A percentile compares a stretch with the other conserved stretches of the same genome.
These are phyloP conservation scores for Scheffersomyces insectosa DNA, from an alignment of 1,139 yeast species.

Conservation along the genomic window DNA sequence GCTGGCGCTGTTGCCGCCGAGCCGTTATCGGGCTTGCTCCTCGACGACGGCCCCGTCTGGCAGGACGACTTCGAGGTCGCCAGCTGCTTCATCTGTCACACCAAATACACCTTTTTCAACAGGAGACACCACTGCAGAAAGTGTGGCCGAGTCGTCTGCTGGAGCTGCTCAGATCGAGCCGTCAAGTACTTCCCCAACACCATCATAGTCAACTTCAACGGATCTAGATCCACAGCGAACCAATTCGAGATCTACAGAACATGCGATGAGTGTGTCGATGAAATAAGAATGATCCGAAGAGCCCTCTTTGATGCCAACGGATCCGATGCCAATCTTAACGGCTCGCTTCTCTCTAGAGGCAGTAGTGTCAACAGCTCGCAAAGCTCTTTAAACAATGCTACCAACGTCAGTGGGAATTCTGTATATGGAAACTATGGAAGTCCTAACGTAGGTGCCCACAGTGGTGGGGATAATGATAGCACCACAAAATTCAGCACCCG, in stretches of 20 bases:
- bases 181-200: conserved; percentile 46
- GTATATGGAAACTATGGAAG: too few relatives aligned
- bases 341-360: too few relatives aligned
- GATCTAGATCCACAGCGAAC: conserved; percentile 24
- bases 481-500: conserved; percentile 27
- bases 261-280: conserved; percentile 70
- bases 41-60: conserved; percentile 47
- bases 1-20: too few relatives aligned
- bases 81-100: conserved; percentile 64
- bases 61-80: conserved; percentile 67
- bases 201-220: conserved; percentile 30
- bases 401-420: too few relatives aligned
- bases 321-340: background rate
- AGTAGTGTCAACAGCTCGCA: background rate
- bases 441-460: too few relatives aligned
- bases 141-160: conserved; percentile 80
- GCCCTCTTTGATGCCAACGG: conserved; percentile 34
- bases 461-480: conserved; percentile 10
- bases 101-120: conserved; percentile 60
- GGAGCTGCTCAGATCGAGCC: conserved; percentile 55
- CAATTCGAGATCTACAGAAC: conserved; percentile 52
- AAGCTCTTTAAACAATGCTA: background rate
- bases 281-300: conserved; percentile 54
- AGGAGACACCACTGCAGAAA: conserved; percentile 91
- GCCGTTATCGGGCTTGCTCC: too few relatives aligned